These are phyloP conservation scores for Albifimbria verrucaria DNA, from an alignment of 2,329 filamentous ascomycete genomes.

Conservation along the genomic window DNA sequence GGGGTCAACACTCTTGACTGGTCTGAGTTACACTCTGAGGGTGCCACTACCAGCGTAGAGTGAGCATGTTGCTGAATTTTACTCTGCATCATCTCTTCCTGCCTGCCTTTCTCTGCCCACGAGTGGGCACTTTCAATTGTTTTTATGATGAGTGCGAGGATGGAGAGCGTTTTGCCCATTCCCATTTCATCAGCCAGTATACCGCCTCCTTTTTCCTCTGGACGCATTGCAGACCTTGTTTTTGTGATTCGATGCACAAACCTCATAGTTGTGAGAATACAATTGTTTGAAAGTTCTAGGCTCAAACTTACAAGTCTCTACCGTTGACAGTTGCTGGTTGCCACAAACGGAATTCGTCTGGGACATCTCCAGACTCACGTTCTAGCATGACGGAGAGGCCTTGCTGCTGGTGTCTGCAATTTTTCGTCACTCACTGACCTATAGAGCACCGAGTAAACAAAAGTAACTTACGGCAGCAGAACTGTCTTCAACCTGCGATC, in stretches of 20 bases:
- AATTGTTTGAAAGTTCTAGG: background rate
- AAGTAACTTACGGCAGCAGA: conserved; percentile 19
- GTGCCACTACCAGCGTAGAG: conserved; percentile 42
- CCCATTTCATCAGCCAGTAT: conserved; percentile 62
- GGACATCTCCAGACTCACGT: conserved; percentile 32
- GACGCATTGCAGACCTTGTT: conserved; percentile 19
- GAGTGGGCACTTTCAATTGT: conserved; percentile 32
- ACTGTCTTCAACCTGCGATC: conserved; percentile 16
- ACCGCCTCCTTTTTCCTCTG: conserved; percentile 35
- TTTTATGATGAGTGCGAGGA: conserved; percentile 44
- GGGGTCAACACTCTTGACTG: background rate
- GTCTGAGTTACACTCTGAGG: conserved; percentile 32
- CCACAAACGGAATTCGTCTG: conserved; percentile 28
- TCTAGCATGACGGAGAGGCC: conserved; percentile 35
- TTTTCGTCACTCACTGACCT: no score
- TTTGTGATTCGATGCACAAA: conserved; percentile 39
- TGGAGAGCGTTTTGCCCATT: conserved; percentile 54
- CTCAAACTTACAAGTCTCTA: conserved; percentile 18
- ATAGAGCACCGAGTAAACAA: background rate
- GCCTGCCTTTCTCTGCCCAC: conserved; percentile 28
- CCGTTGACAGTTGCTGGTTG: conserved; percentile 18
- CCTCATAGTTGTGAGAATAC: no score
- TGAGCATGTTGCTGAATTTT: conserved; percentile 21
- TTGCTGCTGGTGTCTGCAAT: conserved; percentile 32
- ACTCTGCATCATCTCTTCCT: conserved; percentile 9